Base-by-base conservation (phyloP, 768 basidiomycete genomes). In the Suillus bovinus region DNA sequence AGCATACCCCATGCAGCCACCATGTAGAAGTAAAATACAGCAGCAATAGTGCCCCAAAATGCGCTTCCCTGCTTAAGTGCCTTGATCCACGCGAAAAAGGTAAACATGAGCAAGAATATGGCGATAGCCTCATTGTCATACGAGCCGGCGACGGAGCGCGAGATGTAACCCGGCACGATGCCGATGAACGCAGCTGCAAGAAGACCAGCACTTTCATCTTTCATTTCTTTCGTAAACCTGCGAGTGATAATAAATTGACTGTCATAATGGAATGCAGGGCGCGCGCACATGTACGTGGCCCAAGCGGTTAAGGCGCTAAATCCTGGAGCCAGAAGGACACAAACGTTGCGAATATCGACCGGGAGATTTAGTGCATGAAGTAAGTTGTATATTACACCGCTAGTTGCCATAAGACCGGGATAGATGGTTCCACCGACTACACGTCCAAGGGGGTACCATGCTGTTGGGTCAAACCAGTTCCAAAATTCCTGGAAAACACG, bases 391-490 rank as follows among this genome's bases (percentile, higher is more conserved):
- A 99, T 99, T 69, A 98, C 87, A 58, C 96, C 97, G 67, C 94
- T 94, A 27, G 97, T 99, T 31, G 93, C 94, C 97, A 99, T 99
- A 42, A 99, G 80, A 64, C 97, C 97, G 20, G 97, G 97, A 73
- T 98, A 99, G 69, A 99, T 92, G 16, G 97, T 99, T 57, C 96
- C 96, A 58, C 97, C 97, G 49, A 99, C 97, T 56, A 97, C 95
- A 70, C 97, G 94, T 50, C 97, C 97, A 0, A 99, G 87, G 13
- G 97, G 97, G 70, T 99, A 99, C 97, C 97, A 99, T 68, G 96
- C 96, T 4, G 96, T 97, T 24, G 96, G 96, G 77, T 99, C 97
- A 73, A 99, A 99, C 97, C 97, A 99, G 72, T 99, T 99, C 97
- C 97, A 99, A 79, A 99, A 99, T 87, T 92, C 96, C 94, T 97